Base-by-base conservation (phyloP, 129 eudicot genomes). In the Escallonia herrerae region DNA sequence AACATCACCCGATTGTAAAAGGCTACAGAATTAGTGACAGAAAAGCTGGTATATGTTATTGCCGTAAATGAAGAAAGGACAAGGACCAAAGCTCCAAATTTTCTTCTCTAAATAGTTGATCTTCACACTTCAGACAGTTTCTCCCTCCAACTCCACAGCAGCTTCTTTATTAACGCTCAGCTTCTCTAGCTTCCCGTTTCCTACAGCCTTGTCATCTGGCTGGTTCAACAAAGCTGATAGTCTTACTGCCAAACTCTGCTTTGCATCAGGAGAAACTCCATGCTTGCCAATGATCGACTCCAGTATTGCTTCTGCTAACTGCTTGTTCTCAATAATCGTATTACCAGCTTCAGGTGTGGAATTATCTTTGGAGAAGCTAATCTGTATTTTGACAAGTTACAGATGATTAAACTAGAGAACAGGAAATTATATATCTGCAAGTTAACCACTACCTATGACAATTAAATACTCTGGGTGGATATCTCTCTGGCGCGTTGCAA, bases 181-280 rank as follows among this genome's bases (percentile, higher is more conserved):
- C 33, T 22, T 22, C 33, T 52, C 72, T 43, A 42, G 7, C 42
- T 42, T 62, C 14, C 15, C 59, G 37, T 58, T 50, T 50, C 10
- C 51, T 0, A 13, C 12, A 48, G 56, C 53, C 56, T 72, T 33
- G 59, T 51, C 58, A 56, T 70, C 79, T 57, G 5, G 57, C 10
- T 63, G 62, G 43, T 78, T 73, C 67, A 87, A 65, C 78, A 91
- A 60, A n/a, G 82, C 87, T 1, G 83, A 82, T n/a, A 87, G 47
- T 69, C 96, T 79, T 39, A 56, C 66, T 0, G 96, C 97, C 76
- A 91, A 70, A 68, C 90, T 91, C 77, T 77, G 72, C 46, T 83
- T 85, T 15, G 97, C 77, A 14, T 40, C 83, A 15, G 97, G 97
- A 15, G 97, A 91, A 42, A 91, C 97, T 15, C 97, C 97, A 49